Base-by-base conservation (phyloP, 768 basidiomycete species). In the Tephrocybe sp. region DNA sequence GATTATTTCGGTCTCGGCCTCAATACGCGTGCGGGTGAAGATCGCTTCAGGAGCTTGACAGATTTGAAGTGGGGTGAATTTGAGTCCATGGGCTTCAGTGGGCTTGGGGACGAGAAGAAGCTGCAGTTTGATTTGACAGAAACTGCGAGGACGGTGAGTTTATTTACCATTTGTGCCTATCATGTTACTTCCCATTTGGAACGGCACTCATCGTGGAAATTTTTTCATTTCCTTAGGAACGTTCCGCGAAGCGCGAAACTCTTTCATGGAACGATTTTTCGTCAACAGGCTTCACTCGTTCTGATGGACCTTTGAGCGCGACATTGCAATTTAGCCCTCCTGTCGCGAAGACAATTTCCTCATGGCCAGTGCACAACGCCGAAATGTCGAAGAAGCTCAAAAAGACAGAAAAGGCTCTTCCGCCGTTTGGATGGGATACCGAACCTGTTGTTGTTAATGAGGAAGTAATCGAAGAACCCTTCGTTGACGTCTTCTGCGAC, bases 11-110 rank as follows among this genome's bases (percentile, higher is more conserved):
- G 68, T 1, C 46, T 61, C 10, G 60, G 69, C 7, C 46, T 74
- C 8, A 64, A 62, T 12, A 61, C 49, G 9, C 71, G 75, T 34
- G 69, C 74, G 33, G 76, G 76, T 11, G 86, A 86, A 53, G 87
- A 86, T 48, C 75, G 84, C 10, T 95, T 90, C 68, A 77, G 83
- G 47, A 91, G 82, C 52, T 62, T 94, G 56, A 88, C 91, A 0
- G 91, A 95, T 50, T 69, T 94, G 54, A 88, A 85, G 60, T 97
- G 94, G 94, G 91, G 91, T 6, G 84, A 89, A 62, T 97, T 97
- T 60, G 91, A 94, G 72, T 69, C 77, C 31, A 76, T 83, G 67
- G 94, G 94, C 0, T 97, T 97, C 54, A 79, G 80, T 6, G 72
- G 71, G 13, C 61, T 75, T 24, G 77, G 69, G 7, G 73, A 75